A percentile compares a stretch with the other conserved stretches of the same genome.
Evolutionary conservation across 2,329 filamentous ascomycete species (phyloP).

Genomic region (Didymella glomerata): DNA sequence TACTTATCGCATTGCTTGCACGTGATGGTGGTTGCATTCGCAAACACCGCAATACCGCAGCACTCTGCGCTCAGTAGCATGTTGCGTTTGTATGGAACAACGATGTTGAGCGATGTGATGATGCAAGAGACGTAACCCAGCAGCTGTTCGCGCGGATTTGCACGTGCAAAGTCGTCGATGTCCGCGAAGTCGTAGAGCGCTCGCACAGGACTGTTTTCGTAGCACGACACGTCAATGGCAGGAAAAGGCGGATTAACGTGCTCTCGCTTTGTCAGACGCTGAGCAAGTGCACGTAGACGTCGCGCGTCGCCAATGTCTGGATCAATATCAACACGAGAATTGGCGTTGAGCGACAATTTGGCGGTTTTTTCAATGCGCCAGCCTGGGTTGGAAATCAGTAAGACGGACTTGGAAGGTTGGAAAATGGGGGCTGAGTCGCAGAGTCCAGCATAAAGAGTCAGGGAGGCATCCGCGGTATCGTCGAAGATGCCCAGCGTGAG

Average conservation of each 20-base stretch:
- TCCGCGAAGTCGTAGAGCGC: constrained; percentile 56
- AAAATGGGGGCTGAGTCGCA: constrained; percentile 57
- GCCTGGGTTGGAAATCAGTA: constrained; percentile 60
- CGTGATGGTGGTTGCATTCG: constrained; percentile 54
- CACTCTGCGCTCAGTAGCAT: constrained; percentile 59
- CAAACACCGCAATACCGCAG: constrained; percentile 63
- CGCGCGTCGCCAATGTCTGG: constrained; percentile 62
- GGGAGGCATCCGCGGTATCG: constrained; percentile 61
- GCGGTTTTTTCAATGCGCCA: constrained; percentile 50
- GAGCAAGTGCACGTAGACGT: constrained; percentile 62
- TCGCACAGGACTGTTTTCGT: constrained; percentile 38
- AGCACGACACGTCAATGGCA: constrained; percentile 37
- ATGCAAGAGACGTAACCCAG: constrained; percentile 57
- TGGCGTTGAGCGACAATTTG: constrained; percentile 51
- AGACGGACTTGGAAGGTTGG: constrained; percentile 58
- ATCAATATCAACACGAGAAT: constrained; percentile 64
- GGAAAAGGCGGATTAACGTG: constrained; percentile 62
- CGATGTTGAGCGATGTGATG: constrained; percentile 54
- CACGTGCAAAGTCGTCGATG: constrained; percentile 53
- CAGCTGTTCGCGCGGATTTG: constrained; percentile 45
- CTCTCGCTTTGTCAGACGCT: constrained; percentile 59
- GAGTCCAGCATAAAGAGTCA: constrained; percentile 66
- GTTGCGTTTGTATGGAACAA: constrained; percentile 52
- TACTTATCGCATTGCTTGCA: constrained; percentile 55
- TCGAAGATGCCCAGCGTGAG: constrained; percentile 65